These are phyloP conservation scores for Paramecium sexaurelia DNA, from an alignment of 73 alveolate species.

Conservation along the genomic window DNA sequence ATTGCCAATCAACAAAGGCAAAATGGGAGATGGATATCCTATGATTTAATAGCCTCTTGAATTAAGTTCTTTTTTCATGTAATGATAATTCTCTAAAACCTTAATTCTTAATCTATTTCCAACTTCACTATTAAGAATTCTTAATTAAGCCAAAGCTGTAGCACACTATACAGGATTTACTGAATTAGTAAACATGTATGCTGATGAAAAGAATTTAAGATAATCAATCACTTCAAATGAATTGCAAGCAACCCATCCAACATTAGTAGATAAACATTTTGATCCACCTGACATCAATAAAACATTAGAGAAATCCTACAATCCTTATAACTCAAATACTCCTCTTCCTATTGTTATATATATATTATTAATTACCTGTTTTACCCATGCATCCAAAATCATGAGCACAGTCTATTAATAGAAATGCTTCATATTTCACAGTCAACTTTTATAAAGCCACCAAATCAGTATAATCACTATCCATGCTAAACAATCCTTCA, in stretches of 20 bases:
- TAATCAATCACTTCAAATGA: constrained; percentile 61
- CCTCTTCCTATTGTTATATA: constrained; percentile 28
- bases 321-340: constrained; percentile 58
- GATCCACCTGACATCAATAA: constrained; percentile 70
- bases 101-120: constrained; percentile 58
- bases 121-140: constrained; percentile 59
- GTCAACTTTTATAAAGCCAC: constrained; percentile 59
- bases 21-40: constrained; percentile 67
- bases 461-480: constrained; percentile 60
- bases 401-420: constrained; percentile 65
- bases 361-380: background rate
- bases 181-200: constrained; percentile 67
- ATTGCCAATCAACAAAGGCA: constrained; percentile 56
- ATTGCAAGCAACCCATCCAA: constrained; percentile 64
- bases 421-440: constrained; percentile 60
- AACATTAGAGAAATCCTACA: constrained; percentile 62
- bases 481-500: constrained; percentile 68
- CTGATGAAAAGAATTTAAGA: constrained; percentile 60
- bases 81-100: constrained; percentile 60
- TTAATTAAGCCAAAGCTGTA: constrained; percentile 68
- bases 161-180: constrained; percentile 64
- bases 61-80: constrained; percentile 55
- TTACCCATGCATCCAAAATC: constrained; percentile 72
- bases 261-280: constrained; percentile 67
- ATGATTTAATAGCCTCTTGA: constrained; percentile 42